Evolutionary conservation across 441 rosid genomes (phyloP).

Genomic region (Isatis lusitanica): DNA sequence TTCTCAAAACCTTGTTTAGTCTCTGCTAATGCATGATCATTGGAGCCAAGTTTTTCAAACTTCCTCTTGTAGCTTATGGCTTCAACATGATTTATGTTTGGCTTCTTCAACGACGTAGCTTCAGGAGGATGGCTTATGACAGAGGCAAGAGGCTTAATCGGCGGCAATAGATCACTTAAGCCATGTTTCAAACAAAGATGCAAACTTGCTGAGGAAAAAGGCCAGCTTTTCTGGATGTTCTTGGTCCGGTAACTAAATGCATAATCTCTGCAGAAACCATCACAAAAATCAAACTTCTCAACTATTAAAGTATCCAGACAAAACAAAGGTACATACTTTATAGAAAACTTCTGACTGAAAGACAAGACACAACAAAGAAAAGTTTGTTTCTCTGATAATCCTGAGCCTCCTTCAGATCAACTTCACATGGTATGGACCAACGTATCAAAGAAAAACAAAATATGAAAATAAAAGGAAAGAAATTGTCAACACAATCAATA

Average conservation of each 20-base stretch:
- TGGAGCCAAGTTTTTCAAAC: slow-evolving; percentile 1
- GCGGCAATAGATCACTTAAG: slow-evolving; percentile 71
- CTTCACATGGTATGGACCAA: slow-evolving; percentile 29
- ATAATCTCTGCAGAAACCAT: slow-evolving; percentile 66
- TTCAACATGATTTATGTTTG: slow-evolving; percentile 47
- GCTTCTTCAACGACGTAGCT: slow-evolving; percentile 39
- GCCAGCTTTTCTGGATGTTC: slow-evolving; percentile 83
- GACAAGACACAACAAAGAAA: slow-evolving; percentile 23
- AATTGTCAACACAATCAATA: slow-evolving; percentile 15
- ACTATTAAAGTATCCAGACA: slow-evolving; percentile 15
- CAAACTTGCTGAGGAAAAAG: slow-evolving; percentile 67
- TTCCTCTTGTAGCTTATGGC: slow-evolving; percentile 1
- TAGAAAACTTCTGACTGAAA: slow-evolving; percentile 10
- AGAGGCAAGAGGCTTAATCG: slow-evolving; percentile 54
- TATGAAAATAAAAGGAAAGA: neutral
- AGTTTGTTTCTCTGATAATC: slow-evolving; percentile 16
- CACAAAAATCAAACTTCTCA: slow-evolving; percentile 6
- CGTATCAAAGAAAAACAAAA: slow-evolving; percentile 16
- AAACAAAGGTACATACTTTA: slow-evolving; percentile 26
- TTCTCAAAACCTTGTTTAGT: slow-evolving; percentile 10
- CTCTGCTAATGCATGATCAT: neutral
- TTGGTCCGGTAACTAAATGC: slow-evolving; percentile 63
- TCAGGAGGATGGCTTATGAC: slow-evolving; percentile 59
- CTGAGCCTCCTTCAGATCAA: slow-evolving; percentile 16
- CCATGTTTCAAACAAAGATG: slow-evolving; percentile 82